phyloP scores from a whole-genome alignment of 495 filamentous ascomycete species.

The Annulohypoxylon bovei region DNA sequence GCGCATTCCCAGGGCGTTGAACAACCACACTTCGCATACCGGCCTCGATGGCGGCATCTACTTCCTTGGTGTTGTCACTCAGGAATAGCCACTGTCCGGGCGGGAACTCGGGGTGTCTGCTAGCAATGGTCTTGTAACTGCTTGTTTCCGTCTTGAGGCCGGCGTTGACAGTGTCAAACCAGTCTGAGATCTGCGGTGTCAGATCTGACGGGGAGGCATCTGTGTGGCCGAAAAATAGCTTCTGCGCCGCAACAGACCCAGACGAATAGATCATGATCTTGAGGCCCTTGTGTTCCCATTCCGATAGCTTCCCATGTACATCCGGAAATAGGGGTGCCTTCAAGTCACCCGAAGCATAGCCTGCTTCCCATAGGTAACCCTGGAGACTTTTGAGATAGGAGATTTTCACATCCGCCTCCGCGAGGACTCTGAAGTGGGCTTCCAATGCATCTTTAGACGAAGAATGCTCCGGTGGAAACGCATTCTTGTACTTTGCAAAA shows the following conservation, averaged over 20 bases:
- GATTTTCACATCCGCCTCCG: slow-evolving; percentile 71
- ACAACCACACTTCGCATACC: slow-evolving; percentile 71
- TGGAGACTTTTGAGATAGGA: slow-evolving; percentile 76
- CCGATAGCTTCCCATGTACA: slow-evolving; percentile 64
- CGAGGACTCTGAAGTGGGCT: slow-evolving; percentile 70
- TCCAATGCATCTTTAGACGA: slow-evolving; percentile 60
- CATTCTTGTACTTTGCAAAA: slow-evolving; percentile 67
- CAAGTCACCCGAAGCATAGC: slow-evolving; percentile 69
- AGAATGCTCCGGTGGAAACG: slow-evolving; percentile 69
- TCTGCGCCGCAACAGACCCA: slow-evolving; percentile 76
- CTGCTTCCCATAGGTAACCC: slow-evolving; percentile 74
- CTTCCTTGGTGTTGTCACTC: slow-evolving; percentile 76
- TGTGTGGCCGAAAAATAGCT: slow-evolving; percentile 75
- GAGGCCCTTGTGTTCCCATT: slow-evolving; percentile 60
- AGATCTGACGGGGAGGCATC: slow-evolving; percentile 65
- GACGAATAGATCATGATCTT: slow-evolving; percentile 75
- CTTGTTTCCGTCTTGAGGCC: slow-evolving; percentile 68
- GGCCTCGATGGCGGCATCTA: slow-evolving; percentile 69
- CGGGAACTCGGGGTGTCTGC: slow-evolving; percentile 51
- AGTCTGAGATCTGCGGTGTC: slow-evolving; percentile 62
- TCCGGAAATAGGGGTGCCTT: slow-evolving; percentile 74
- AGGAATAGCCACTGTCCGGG: slow-evolving; percentile 68
- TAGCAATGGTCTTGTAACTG: slow-evolving; percentile 70
- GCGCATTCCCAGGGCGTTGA: slow-evolving; percentile 70
- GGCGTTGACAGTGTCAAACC: slow-evolving; percentile 80